phyloP scores from a whole-genome alignment of 1,284 basidiomycete species.

The Rhodotorula sp. region DNA sequence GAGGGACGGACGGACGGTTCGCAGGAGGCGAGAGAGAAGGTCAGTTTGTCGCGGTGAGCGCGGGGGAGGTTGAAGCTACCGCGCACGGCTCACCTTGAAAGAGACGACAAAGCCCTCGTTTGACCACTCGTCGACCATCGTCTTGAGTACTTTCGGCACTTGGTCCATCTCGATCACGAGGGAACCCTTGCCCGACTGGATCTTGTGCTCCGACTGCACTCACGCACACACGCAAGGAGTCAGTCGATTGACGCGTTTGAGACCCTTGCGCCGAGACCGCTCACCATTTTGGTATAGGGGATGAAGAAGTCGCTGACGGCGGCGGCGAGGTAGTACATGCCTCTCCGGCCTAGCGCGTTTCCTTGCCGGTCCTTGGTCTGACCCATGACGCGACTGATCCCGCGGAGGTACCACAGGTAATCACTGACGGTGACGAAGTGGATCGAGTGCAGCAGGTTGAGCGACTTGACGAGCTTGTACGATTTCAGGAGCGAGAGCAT shows the following conservation, averaged over 20 bases:
- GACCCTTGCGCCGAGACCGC: slow-evolving; percentile 44
- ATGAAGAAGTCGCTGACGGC: slow-evolving; percentile 98
- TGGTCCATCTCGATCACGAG: slow-evolving; percentile 97
- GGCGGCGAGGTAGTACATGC: slow-evolving; percentile 94
- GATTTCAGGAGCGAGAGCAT: slow-evolving; percentile 71
- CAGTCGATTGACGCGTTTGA: not conserved
- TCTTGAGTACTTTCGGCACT: slow-evolving; percentile 91
- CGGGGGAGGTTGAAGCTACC: not conserved
- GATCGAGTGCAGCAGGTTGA: slow-evolving; percentile 74
- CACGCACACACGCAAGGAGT: not conserved
- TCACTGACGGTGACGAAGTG: slow-evolving; percentile 95
- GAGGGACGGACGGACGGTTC: too few species aligned
- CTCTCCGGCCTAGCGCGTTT: slow-evolving; percentile 64
- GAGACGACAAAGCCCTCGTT: slow-evolving; percentile 88
- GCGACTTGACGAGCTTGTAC: slow-evolving; percentile 75
- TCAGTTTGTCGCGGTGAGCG: not conserved
- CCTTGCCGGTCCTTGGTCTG: slow-evolving; percentile 57
- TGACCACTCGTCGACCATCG: slow-evolving; percentile 90
- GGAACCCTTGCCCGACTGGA: slow-evolving; percentile 91
- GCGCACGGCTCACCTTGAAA: slow-evolving; percentile 72
- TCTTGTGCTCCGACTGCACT: slow-evolving; percentile 88
- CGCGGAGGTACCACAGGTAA: slow-evolving; percentile 87
- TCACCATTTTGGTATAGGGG: slow-evolving; percentile 79
- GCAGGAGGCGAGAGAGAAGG: not conserved
- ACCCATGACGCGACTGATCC: slow-evolving; percentile 61